Conservation (phyloP, 2,329 filamentous ascomycete species). For the Penicillium aurantiogriseum region DNA sequence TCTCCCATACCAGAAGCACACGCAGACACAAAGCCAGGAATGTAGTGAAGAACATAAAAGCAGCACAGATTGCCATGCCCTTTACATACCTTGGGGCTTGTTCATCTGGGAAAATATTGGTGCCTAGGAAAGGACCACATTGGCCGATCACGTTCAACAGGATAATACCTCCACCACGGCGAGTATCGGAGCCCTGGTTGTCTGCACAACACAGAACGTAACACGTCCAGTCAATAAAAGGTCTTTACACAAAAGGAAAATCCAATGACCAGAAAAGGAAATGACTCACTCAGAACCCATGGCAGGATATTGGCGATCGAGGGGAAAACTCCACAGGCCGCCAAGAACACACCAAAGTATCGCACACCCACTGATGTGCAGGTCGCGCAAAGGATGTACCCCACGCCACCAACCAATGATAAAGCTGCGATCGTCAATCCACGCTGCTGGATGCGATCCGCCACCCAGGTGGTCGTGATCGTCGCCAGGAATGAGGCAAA, state of each 20-base stretch:
- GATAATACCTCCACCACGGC: constrained; percentile 64
- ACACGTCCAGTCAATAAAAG: not conserved
- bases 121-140: constrained; percentile 62
- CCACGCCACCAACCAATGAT: constrained; percentile 57
- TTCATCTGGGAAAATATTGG: constrained; percentile 58
- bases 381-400: constrained; percentile 65
- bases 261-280: not conserved
- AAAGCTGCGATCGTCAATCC: constrained; percentile 59
- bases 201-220: constrained; percentile 40
- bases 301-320: constrained; percentile 69
- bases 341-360: constrained; percentile 56
- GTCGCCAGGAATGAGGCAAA: constrained; percentile 65
- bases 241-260: not conserved
- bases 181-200: constrained; percentile 68
- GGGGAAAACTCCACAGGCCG: constrained; percentile 63
- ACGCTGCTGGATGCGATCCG: constrained; percentile 65
- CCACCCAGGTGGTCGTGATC: constrained; percentile 60
- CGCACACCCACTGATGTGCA: constrained; percentile 50
- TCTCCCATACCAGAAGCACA: constrained; percentile 58
- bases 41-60: constrained; percentile 61
- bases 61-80: constrained; percentile 61
- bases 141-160: constrained; percentile 68
- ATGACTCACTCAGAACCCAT: constrained; percentile 56
- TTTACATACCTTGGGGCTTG: constrained; percentile 52
- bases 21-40: constrained; percentile 55